Evolutionary conservation across 2,329 filamentous ascomycete genomes (phyloP), one percentile per base, ranked within the genome.

Genomic region (Gliomastix tumulicola): DNA sequence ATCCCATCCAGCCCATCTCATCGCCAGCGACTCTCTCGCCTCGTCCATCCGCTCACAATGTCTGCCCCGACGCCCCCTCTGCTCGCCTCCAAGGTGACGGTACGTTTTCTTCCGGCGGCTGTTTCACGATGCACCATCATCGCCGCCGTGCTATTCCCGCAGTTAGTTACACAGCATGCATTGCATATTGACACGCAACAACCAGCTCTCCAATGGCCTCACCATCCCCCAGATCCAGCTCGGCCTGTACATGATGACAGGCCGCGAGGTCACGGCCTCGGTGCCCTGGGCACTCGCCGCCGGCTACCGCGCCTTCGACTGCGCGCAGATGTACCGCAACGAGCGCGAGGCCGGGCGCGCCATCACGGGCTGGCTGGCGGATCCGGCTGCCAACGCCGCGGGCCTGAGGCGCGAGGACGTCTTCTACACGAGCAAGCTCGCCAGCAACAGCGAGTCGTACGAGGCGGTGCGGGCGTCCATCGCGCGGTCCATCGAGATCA

Each of bases 361-460:
- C 8, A 82, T 92, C 43, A 54, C 56, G 4, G 60, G 68, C 16
- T 84, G 74, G 46, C 59, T 85, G 4, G 49, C 58, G 25, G 61
- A 63, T 36, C 60, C 60, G 18, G 51, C 49, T 4, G 59, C 62
- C 11, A 76, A 76, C 43, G 62, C 56, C 0, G 48, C 64, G 0
- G 67, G 63, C 0, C 54, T 88, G 20, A 71, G 66, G 44, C 73
- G 86, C 6, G 73, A 80, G 39, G 79, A 89, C 49, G 66, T 92
- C 36, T 86, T 86, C 58, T 89, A 86, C 56, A 92, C 86, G 1
- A 83, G 81, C 23, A 94, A 92, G 63, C 69, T 92, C 12, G 78
- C 77, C 2, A 77, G 70, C 40, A 85, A 80, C 51, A 63, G 62
- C 48, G 68, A 68, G 2, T 71, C 71, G 5, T 90, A 89, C 55